Conservation (phyloP, 352 stramenopile genomes). For the Globisporangium lucens region DNA sequence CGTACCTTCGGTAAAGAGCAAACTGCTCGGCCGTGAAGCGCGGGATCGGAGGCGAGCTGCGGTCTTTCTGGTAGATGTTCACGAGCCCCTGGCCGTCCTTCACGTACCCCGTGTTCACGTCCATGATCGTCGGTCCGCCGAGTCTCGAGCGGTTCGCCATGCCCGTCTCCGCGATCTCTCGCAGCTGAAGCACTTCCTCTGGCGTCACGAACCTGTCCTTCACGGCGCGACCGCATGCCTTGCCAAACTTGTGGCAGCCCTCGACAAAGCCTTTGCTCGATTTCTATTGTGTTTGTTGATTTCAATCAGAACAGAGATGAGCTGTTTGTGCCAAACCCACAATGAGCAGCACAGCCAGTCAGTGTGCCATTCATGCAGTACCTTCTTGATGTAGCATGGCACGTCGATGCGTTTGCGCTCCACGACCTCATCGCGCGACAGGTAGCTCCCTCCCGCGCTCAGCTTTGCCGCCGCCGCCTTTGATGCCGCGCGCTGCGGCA, state of each 20-base stretch:
- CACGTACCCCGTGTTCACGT: constrained; percentile 89
- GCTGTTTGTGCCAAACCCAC: neutral
- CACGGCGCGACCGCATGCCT: constrained; percentile 66
- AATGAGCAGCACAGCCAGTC: neutral
- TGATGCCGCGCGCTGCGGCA: neutral
- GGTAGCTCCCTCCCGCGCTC: constrained; percentile 1
- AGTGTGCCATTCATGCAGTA: constrained; percentile 13
- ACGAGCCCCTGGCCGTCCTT: constrained; percentile 83
- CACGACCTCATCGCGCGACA: constrained; percentile 31
- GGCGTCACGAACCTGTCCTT: constrained; percentile 72
- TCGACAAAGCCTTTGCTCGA: constrained; percentile 39
- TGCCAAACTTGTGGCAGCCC: constrained; percentile 61
- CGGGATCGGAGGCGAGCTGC: constrained; percentile 34
- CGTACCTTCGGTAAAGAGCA: constrained; percentile 67
- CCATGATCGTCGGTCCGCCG: constrained; percentile 90
- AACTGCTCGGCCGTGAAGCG: constrained; percentile 84
- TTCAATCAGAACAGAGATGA: neutral
- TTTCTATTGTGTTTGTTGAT: constrained; percentile 23
- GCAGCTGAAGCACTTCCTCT: constrained; percentile 64
- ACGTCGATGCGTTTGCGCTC: constrained; percentile 54
- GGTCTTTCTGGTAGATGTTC: constrained; percentile 85
- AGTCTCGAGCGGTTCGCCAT: constrained; percentile 72
- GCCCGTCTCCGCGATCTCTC: constrained; percentile 77
- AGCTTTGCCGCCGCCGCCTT: constrained; percentile 2
- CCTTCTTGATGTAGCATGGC: constrained; percentile 42